These are phyloP conservation scores for Citrus hindsii DNA, from an alignment of 345 rosid genomes.

Conservation along the genomic window DNA sequence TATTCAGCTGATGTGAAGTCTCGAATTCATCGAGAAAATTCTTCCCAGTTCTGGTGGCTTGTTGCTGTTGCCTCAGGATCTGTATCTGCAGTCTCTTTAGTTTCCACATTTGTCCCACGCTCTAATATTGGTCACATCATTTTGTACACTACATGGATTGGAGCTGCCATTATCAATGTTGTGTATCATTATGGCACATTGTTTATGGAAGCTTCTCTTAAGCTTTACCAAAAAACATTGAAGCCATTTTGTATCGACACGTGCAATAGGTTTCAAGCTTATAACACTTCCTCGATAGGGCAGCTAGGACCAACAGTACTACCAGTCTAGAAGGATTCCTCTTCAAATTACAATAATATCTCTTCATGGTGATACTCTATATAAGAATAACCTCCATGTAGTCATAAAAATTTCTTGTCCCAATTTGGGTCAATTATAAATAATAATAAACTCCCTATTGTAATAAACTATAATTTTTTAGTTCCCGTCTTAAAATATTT, in stretches of 20 bases:
- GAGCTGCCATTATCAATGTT: not conserved
- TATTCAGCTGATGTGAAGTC: not conserved
- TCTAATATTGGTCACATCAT: not conserved
- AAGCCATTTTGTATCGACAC: too few relatives aligned
- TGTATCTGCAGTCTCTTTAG: not conserved
- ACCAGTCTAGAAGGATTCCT: too few relatives aligned
- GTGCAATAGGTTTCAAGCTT: not conserved
- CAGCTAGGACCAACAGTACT: too few relatives aligned
- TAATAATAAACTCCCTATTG: too few relatives aligned
- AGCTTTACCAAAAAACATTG: not conserved
- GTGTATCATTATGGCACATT: not conserved
- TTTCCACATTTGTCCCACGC: not conserved
- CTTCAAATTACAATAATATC: too few relatives aligned
- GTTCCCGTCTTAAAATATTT: too few relatives aligned
- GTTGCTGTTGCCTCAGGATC: not conserved
- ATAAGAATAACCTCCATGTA: too few relatives aligned
- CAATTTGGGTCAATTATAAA: too few relatives aligned
- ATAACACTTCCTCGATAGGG: too few relatives aligned
- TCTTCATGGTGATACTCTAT: too few relatives aligned
- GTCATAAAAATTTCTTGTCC: fast-evolving
- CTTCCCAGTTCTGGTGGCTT: not conserved
- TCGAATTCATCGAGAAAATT: not conserved
- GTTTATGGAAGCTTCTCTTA: not conserved
- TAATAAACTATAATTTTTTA: too few relatives aligned
- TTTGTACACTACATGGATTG: not conserved